Base-by-base conservation (phyloP, 345 rosid species). In the Heritiera fomes region DNA sequence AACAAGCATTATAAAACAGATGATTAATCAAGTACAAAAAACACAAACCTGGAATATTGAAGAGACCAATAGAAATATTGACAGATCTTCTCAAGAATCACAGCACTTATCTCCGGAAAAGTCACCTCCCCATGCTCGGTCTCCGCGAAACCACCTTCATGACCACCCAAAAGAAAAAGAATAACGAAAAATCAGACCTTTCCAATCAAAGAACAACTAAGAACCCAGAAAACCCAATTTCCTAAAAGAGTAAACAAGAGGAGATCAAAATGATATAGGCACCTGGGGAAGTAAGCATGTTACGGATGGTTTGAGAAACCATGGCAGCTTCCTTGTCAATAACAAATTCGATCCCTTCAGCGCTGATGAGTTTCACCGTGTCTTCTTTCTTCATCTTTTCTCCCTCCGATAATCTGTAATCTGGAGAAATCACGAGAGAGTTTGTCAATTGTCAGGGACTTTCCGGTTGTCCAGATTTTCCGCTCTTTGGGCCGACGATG, bases 231-330 rank as follows among this genome's bases (percentile, higher is more conserved):
- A 45, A 50, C 61, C n/a, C 32, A 70, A 46, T 55, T 56, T 14
- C 6, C 63, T 2, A 20, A 38, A 10, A 28, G 45, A 28, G n/a
- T 9, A 30, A 68, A 53, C 2, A 34, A 38, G 12, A 34, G 63
- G 30, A 23, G 15, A 72, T 34, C 47, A 58, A 38, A 47, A 8
- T 47, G 49, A 49, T 7, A 13, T 70, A 7, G 40, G 14, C 13
- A 88, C 98, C 98, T 85, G 96, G 94, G 80, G 98, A 93, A 69
- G 94, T 93, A 34, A 91, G 91, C 98, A 93, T 93, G 93, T 91
- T 93, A 55, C 94, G 90, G 60, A 93, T 93, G 73, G 96, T 93
- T 77, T 91, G 94, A 41, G 98, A 93, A 83, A 93, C 97, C 97
- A 90, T 91, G 40, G 97, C 97, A 71, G 94, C 95, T 88, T 90